Base-by-base conservation (phyloP, 345 rosid genomes). In the Bruguiera gymnorhiza region DNA sequence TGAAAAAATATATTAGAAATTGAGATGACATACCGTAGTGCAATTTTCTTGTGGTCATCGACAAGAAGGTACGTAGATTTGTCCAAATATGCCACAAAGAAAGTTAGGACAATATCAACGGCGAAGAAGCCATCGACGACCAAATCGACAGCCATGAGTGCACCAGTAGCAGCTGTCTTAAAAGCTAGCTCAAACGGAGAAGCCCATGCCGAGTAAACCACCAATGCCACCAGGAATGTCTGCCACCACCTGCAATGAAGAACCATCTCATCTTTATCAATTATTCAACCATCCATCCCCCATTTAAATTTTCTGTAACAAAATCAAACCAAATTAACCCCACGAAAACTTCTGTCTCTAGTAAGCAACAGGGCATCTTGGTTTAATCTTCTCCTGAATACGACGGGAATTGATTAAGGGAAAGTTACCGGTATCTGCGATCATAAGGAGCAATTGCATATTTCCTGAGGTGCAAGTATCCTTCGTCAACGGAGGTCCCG, bases 201-300 rank as follows among this genome's bases (percentile, higher is more conserved):
- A 56, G 90, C 89, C 99, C 99, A 95, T n/a, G 97, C 91, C 0
- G 97, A 89, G 85, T 95, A 91, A 0, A 85, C 74, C 67, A 91
- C 97, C 68, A 95, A 71, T 21, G 73, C 72, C 71, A 91, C 97
- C 29, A 95, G 82, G 62, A 84, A 83, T 11, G 93, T 79, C 63
- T 91, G 92, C 99, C 99, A 91, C 81, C 74, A 76, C 72, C 98
- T 91, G 73, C 85, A 66, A 43, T 11, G 50, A 13, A 13, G 50
- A 43, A 43, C 18, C 18, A 11, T 43, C 16, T 15, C 50, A 13
- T 43, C 19, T 0, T 43, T 13, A 15, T 13, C 19, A 43, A 3
- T 43, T 15, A 43, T 43, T 13, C 50, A 43, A 43, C 50, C 3
- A 15, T 43, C 50, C 13, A 15, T 43, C 50, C 4, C 15, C 5